Evolutionary conservation across 306 rosid genomes (phyloP), one percentile per base, ranked within the genome.

Genomic region (Prinsepia uniflora): DNA sequence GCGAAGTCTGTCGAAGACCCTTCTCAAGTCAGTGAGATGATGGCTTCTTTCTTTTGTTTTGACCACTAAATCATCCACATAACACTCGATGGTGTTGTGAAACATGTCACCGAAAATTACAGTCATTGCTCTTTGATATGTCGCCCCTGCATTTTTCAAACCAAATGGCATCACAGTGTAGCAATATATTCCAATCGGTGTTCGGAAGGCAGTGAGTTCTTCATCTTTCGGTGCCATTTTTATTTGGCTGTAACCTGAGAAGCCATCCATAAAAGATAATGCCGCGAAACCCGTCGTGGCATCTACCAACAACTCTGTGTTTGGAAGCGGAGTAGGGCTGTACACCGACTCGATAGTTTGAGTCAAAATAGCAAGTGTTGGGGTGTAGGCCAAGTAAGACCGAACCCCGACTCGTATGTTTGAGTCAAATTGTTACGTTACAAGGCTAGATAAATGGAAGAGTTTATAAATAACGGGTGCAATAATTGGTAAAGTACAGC

Each of bases 181-280:
- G 0, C 1, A 56, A 0, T 10, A 22, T 0, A 56, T 15, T 4
- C 0, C 5, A 0, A 20, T 56, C 0, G 62, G n/a, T 0, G 40
- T 56, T 0, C 2, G 4, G 0, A 56, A 56, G 5, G n/a, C 1
- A 0, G 17, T 56, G 13, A 5, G 40, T 2, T 56, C 40, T 10
- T 56, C 40, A 0, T 11, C 40, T 56, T 56, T n/a, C 5, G 4
- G 34, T 56, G 40, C 62, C 62, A 22, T 56, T 56, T 56, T 22
- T 6, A 56, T 56, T 22, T 56, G 17, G 13, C 11, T 56, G 0
- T 56, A 56, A 1, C 40, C 17, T 5, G n/a, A 56, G 5, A 22
- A 22, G 2, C 40, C 39, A 10, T 56, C 61, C 40, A 56, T 56
- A 14, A 56, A 56, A 1, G 40, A 22, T 10, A 56, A 0, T 4